A percentile compares a stretch with the other conserved stretches of the same genome.
Conservation (phyloP, 345 rosid species). For the Pugionium dolabratum region DNA sequence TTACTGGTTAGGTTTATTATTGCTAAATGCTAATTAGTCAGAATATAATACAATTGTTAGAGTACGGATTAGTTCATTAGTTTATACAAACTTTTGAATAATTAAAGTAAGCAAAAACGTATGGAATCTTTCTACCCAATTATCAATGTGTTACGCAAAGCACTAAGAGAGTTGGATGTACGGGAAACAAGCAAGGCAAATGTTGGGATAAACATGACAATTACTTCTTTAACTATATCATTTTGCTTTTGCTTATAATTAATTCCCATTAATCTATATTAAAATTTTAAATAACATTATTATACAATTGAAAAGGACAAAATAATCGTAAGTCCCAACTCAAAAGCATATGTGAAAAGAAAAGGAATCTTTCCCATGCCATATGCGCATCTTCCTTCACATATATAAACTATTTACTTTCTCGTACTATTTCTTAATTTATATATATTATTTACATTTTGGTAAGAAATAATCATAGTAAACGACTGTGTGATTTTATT, state of each 20-base stretch:
- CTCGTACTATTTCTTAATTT: too few species aligned
- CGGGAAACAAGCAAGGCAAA: slow-evolving; percentile 44
- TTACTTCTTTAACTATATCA: slow-evolving; percentile 18
- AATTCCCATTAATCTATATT: slow-evolving; percentile 18
- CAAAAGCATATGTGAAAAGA: slow-evolving; percentile 35
- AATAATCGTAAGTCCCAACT: slow-evolving; percentile 35
- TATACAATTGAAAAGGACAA: slow-evolving; percentile 16
- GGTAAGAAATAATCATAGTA: not conserved
- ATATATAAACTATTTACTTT: not conserved
- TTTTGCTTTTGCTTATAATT: slow-evolving; percentile 7
- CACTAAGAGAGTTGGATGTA: slow-evolving; percentile 36
- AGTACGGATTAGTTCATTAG: slow-evolving; percentile 19
- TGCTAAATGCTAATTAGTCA: slow-evolving; percentile 12
- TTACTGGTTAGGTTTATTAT: slow-evolving; percentile 1
- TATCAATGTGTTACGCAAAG: slow-evolving; percentile 37
- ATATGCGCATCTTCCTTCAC: slow-evolving; percentile 33
- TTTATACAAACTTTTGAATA: slow-evolving; percentile 18
- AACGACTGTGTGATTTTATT: slow-evolving; percentile 6
- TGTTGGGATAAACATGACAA: slow-evolving; percentile 48
- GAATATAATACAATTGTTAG: slow-evolving; percentile 5
- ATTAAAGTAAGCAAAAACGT: slow-evolving; percentile 34
- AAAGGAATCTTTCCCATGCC: slow-evolving; percentile 33
- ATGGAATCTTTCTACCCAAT: slow-evolving; percentile 39
- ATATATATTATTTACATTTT: too few species aligned
- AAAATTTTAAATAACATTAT: not conserved